Base-by-base conservation (phyloP, 345 rosid species). In the Chamaenerion angustifolium region DNA sequence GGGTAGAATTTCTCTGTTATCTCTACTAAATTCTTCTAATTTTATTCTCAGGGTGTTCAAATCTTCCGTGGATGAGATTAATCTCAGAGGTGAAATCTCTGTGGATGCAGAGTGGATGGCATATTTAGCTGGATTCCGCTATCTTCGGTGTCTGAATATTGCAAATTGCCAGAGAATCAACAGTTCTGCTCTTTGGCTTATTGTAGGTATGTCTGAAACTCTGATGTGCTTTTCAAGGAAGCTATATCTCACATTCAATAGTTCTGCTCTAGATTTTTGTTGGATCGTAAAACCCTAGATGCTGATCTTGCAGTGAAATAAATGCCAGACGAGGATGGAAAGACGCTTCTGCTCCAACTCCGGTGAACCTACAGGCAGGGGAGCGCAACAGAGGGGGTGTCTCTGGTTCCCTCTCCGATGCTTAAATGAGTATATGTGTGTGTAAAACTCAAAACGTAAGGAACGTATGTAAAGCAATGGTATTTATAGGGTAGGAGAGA, bases 81-180 rank as follows among this genome's bases (percentile, higher is more conserved):
- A 86, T 69, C 73, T 90, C 4, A 64, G 73, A 50, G 82, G 87
- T 19, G 82, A 87, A 63, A 73, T 55, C 63, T 64, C 65, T 40
- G 76, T 92, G 46, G 87, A 92, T 59, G 95, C 77, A 0, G 98
- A 92, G 68, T 92, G 98, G 98, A 72, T 78, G 80, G 96, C 92
- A 0, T 90, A 83, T 63, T 46, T 86, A 56, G 98, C 89, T 43
- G 87, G 87, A n/a, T 90, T 81, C 27, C 75, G 64, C 43, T 67
- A 65, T 67, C 63, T 90, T 45, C 64, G 61, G 9, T 68, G 66
- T 31, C 67, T 92, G 54, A 78, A 71, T 55, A 69, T 86, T 46
- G 78, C 93, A 0, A 85, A 71, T 68, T 81, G 98, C 65, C 71
- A 42, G 18, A 75, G 74, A 64, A 73, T 87, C 68, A 81, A 69